Evolutionary conservation across 768 basidiomycete species (phyloP), one percentile per base, ranked within the genome.

Genomic region (Ramaria rubella): DNA sequence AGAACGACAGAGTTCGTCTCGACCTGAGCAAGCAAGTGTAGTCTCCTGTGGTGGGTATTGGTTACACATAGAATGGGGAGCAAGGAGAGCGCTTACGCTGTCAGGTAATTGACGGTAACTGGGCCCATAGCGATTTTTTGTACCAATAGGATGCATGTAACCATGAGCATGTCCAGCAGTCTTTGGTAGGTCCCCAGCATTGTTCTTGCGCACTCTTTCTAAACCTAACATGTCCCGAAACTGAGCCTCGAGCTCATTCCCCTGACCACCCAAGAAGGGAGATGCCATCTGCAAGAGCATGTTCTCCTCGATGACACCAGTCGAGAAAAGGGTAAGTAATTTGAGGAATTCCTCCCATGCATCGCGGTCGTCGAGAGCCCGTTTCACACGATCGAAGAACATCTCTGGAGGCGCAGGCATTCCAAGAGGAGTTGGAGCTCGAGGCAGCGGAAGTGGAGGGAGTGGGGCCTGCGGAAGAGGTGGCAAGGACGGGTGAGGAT

Each of bases 341-440:
- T 95, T 97, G 64, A 98, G 74, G 70, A 98, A 98, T 62, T 98
- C 95, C 64, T 96, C 93, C 64, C 90, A 92, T 34, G 82, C 77
- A 52, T 87, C 87, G 58, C 81, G 79, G 67, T 75, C 81, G 66
- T 90, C 90, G 7, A 92, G 70, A 0, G 82, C 75, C 61, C 84
- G 86, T 70, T 89, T 95, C 60, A 93, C 90, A 40, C 90, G 83
- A 66, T 98, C 96, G 66, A 98, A 98, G 77, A 98, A 98, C 12
- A 87, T 27, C 24, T 55, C 54, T 6, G 54, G 54, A 31, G 40
- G 54, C 2, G 54, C 42, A 26, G 26, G 42, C 15, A 46, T n/a
- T 19, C 17, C 23, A 17, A 26, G 19, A 21, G 44, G 34, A 11
- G 52, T 38, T 4, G 52, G 31, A 5, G n/a, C 23, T 5, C 40